phyloP scores from a whole-genome alignment of 2,329 filamentous ascomycete genomes.

The Fusarium virguliforme region DNA sequence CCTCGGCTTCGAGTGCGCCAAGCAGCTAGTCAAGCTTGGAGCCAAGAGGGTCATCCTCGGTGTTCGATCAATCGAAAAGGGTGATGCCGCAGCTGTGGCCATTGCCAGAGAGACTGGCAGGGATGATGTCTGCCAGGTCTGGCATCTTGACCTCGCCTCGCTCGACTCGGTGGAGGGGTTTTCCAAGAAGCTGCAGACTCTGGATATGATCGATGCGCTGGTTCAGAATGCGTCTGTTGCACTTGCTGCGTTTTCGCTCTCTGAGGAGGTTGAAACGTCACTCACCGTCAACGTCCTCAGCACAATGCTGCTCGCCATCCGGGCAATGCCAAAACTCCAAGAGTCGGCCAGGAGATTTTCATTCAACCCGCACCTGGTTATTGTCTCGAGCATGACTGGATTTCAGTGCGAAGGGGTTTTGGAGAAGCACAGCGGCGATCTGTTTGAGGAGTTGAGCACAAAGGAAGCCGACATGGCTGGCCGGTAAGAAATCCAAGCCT shows the following conservation, averaged over 20 bases:
- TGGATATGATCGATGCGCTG: conserved; percentile 62
- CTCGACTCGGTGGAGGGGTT: conserved; percentile 54
- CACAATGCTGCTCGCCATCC: conserved; percentile 62
- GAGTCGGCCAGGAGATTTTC: conserved; percentile 55
- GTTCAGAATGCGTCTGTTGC: conserved; percentile 59
- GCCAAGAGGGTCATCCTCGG: neutral
- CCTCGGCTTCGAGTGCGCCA: conserved; percentile 3
- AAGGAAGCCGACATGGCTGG: conserved; percentile 1
- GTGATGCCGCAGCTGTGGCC: neutral
- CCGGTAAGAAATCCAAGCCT: neutral
- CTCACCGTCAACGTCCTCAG: conserved; percentile 65
- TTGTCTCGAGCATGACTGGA: conserved; percentile 49
- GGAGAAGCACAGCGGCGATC: neutral
- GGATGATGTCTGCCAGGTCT: conserved; percentile 18
- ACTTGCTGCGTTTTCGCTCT: conserved; percentile 32
- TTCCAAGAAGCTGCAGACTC: conserved; percentile 45
- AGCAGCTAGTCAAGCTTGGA: neutral
- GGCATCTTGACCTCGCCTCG: conserved; percentile 22
- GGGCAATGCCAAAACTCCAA: conserved; percentile 62
- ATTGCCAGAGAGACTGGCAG: conserved; percentile 4
- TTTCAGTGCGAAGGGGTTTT: conserved; percentile 11
- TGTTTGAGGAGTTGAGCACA: conserved; percentile 9
- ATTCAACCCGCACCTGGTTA: conserved; percentile 55
- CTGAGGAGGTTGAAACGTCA: conserved; percentile 62
- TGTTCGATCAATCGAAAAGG: conserved; percentile 4